Evolutionary conservation across 331 rosid genomes (phyloP).

Genomic region (Dryas integrifolia): DNA sequence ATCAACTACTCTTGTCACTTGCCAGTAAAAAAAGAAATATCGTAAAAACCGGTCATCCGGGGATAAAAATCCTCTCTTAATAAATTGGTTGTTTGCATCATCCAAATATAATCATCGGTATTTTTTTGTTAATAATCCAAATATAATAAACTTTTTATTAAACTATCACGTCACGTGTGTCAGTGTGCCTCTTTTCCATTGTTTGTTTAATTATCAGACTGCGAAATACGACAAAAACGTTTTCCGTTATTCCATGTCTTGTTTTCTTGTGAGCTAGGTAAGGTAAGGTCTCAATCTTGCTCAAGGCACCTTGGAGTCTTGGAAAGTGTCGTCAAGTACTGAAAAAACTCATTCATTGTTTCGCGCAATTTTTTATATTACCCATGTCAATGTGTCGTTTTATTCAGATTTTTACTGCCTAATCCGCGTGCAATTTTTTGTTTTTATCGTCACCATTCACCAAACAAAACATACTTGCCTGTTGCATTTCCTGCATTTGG

Average conservation of each 20-base stretch:
- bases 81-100: too few relatives aligned
- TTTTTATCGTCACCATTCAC: not conserved
- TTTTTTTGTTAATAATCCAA: not conserved
- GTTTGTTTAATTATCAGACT: not conserved
- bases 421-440: constrained; percentile 13
- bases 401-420: not conserved
- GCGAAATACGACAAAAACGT: constrained; percentile 15
- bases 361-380: not conserved
- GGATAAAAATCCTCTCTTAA: too few relatives aligned
- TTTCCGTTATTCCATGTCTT: constrained; percentile 11
- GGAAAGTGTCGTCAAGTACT: constrained; percentile 12
- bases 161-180: not conserved
- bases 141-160: not conserved
- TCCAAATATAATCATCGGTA: too few relatives aligned
- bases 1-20: too few relatives aligned
- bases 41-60: too few relatives aligned
- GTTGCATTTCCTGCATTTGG: constrained; percentile 11
- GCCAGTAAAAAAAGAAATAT: too few relatives aligned
- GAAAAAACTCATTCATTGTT: not conserved
- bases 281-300: constrained; percentile 8
- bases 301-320: constrained; percentile 9
- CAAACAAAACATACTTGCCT: constrained; percentile 12
- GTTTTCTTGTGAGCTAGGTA: constrained; percentile 11
- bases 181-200: not conserved
- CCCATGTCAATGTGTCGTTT: not conserved